These are phyloP conservation scores for Saturnispora quitensis DNA, from an alignment of 805 yeast genomes.

Conservation along the genomic window DNA sequence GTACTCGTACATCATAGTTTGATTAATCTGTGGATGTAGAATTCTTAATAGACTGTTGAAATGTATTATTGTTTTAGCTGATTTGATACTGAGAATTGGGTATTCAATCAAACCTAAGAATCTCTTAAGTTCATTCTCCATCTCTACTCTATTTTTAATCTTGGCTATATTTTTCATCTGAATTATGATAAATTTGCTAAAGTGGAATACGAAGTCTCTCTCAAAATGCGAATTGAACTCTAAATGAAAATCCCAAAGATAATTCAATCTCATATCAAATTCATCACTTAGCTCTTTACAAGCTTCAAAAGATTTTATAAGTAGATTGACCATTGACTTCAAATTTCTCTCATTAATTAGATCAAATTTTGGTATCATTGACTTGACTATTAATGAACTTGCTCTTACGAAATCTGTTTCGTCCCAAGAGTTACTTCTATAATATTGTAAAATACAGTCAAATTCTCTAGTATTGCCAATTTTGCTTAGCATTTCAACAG, in stretches of 20 bases:
- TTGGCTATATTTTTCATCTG: background rate
- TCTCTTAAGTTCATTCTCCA: background rate
- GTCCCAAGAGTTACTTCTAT: slow-evolving; percentile 1
- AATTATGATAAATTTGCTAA: background rate
- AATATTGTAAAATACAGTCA: background rate
- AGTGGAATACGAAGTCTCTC: slow-evolving; percentile 1
- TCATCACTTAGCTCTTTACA: background rate
- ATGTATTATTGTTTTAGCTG: background rate
- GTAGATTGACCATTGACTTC: background rate
- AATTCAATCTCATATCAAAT: background rate
- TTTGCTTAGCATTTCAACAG: slow-evolving; percentile 1
- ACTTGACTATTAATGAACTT: background rate
- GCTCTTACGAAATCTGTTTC: background rate
- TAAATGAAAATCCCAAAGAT: background rate
- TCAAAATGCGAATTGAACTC: background rate
- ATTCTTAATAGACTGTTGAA: background rate
- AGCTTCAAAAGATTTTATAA: background rate
- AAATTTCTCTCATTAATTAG: slow-evolving; percentile 1
- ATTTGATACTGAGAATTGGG: background rate
- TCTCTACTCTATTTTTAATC: background rate
- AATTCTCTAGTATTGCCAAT: background rate
- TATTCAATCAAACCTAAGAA: background rate
- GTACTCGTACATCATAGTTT: background rate
- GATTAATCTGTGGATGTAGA: background rate
- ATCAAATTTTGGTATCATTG: background rate